Evolutionary conservation across 2,329 filamentous ascomycete genomes (phyloP).

Genomic region (Apiospora sp.): DNA sequence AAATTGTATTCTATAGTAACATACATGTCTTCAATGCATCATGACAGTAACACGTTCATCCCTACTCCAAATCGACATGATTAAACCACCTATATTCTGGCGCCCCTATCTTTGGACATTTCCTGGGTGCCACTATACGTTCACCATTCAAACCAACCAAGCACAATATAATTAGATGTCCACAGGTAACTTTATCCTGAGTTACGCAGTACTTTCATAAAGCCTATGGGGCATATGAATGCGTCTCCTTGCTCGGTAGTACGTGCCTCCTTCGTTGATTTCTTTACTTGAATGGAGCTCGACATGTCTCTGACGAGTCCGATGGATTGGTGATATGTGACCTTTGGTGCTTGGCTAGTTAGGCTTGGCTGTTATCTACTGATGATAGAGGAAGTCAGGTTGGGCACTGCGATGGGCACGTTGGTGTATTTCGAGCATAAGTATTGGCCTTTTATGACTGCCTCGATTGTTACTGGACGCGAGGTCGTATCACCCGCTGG

Average conservation of each 20-base stretch:
- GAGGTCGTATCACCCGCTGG: not conserved
- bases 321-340: not conserved
- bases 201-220: not conserved
- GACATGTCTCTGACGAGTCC: not conserved
- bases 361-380: not conserved
- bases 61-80: not conserved
- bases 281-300: not conserved
- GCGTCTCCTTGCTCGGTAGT: not conserved
- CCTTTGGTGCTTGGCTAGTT: not conserved
- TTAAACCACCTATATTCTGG: not conserved
- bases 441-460: not conserved
- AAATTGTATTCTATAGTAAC: conserved; percentile 1
- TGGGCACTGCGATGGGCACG: not conserved
- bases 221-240: not conserved
- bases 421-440: not conserved
- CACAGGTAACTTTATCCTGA: not conserved
- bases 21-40: not conserved
- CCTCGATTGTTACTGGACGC: not conserved
- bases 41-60: not conserved
- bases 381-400: not conserved
- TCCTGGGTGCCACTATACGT: not conserved
- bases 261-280: not conserved
- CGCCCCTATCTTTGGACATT: not conserved
- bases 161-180: not conserved
- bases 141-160: not conserved